Conservation (phyloP, 305 asterid species). For the Ilex paraguariensis region DNA sequence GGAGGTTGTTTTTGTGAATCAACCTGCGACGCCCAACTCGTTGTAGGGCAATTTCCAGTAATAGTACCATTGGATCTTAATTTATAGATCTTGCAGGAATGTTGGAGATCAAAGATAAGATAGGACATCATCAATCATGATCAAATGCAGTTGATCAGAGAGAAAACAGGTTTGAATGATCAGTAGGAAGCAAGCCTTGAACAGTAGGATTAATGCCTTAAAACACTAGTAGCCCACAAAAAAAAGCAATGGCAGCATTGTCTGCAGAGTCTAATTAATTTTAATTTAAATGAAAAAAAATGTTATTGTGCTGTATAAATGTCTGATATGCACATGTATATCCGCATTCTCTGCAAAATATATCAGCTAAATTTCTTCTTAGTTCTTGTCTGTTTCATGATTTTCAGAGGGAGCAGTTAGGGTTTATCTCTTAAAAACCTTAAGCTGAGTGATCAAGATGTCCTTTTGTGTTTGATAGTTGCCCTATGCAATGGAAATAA, state of each 20-base stretch:
- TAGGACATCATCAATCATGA: too few species aligned
- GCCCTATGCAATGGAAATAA: neutral
- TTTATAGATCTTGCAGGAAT: neutral
- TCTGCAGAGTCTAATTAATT: neutral
- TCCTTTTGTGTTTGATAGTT: neutral
- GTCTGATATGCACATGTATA: conserved; percentile 49
- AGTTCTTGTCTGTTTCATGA: conserved; percentile 42
- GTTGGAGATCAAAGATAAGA: neutral
- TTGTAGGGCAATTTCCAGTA: too few species aligned
- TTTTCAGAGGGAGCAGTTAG: conserved; percentile 83
- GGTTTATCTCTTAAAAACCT: conserved; percentile 22
- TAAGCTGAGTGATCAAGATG: neutral
- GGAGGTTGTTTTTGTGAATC: neutral
- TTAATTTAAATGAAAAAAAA: conserved; percentile 39
- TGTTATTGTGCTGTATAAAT: conserved; percentile 5
- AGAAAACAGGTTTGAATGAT: neutral
- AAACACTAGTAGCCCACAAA: conserved; percentile 61
- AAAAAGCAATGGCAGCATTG: neutral
- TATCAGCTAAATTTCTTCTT: conserved; percentile 18
- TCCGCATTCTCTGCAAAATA: conserved; percentile 50
- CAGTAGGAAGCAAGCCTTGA: neutral
- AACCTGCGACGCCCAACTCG: too few species aligned
- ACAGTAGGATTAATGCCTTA: conserved; percentile 31
- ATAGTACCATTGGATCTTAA: neutral
- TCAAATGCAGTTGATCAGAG: too few species aligned